Conservation (phyloP, 2,329 filamentous ascomycete genomes). For the Fusarium siculi region DNA sequence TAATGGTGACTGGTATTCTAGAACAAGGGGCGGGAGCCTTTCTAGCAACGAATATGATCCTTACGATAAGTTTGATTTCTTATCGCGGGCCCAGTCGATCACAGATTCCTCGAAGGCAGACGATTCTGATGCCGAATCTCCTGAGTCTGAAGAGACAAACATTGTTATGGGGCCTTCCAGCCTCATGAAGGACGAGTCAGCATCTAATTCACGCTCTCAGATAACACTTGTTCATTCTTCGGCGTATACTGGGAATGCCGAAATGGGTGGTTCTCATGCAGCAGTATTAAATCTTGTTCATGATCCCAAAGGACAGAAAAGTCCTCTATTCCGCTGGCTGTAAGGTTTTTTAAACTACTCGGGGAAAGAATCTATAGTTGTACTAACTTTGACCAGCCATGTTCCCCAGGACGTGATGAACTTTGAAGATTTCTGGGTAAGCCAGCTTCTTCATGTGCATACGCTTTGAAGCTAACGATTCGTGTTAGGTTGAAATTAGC, state of each 20-base stretch:
- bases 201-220: constrained; percentile 16
- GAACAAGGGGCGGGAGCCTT: constrained; percentile 17
- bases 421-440: constrained; percentile 56
- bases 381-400: constrained; percentile 47
- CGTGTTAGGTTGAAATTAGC: constrained; percentile 49
- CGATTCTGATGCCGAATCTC: constrained; percentile 47
- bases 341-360: constrained; percentile 23
- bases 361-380: not conserved
- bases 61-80: constrained; percentile 46
- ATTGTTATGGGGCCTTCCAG: constrained; percentile 16
- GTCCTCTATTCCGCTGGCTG: constrained; percentile 57
- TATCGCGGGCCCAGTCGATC: constrained; percentile 30
- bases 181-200: constrained; percentile 24
- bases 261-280: constrained; percentile 50
- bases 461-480: not conserved
- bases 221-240: constrained; percentile 48
- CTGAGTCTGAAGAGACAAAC: constrained; percentile 41
- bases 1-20: constrained; percentile 7
- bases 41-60: constrained; percentile 45
- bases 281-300: constrained; percentile 51
- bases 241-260: constrained; percentile 52
- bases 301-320: constrained; percentile 45
- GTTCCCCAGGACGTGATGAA: constrained; percentile 54
- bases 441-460: not conserved
- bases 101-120: constrained; percentile 40